Evolutionary conservation across 768 basidiomycete genomes (phyloP).

Genomic region (Pleurotus pulmonarius): DNA sequence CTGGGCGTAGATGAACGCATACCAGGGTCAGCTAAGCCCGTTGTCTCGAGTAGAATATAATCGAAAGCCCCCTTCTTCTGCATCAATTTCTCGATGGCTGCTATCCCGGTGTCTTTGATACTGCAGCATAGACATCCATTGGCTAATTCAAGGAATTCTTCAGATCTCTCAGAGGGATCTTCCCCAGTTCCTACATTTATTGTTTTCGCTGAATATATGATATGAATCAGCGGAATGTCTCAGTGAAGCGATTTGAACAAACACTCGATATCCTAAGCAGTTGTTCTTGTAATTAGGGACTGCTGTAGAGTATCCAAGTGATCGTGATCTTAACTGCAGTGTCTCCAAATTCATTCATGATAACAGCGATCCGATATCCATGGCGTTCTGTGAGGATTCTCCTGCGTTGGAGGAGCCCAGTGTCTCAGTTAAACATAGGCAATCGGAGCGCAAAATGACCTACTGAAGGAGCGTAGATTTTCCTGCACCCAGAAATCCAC

Average conservation of each 20-base stretch:
- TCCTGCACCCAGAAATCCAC: constrained; percentile 91
- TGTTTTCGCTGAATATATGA: constrained; percentile 63
- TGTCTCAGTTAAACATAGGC: too few relatives aligned
- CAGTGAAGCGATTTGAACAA: constrained; percentile 11
- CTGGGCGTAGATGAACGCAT: background rate
- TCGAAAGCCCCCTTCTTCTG: constrained; percentile 84
- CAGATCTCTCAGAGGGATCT: constrained; percentile 60
- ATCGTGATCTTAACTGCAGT: constrained; percentile 60
- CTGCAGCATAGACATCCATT: constrained; percentile 99
- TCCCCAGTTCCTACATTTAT: constrained; percentile 75
- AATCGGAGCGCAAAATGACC: constrained; percentile 14
- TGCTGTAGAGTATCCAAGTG: background rate
- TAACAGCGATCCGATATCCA: constrained; percentile 95
- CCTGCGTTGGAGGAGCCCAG: constrained; percentile 26
- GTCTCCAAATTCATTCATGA: constrained; percentile 98
- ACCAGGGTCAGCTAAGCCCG: constrained; percentile 96
- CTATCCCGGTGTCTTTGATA: constrained; percentile 89
- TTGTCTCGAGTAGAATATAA: constrained; percentile 93
- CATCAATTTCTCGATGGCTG: constrained; percentile 94
- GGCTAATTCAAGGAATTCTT: constrained; percentile 88
- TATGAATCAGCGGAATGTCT: background rate
- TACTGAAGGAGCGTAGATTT: constrained; percentile 90
- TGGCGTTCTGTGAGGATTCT: constrained; percentile 91
- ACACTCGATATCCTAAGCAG: constrained; percentile 87
- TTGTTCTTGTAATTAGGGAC: background rate